phyloP scores from a whole-genome alignment of 768 basidiomycete genomes.

The Filobasidium wieringae region DNA sequence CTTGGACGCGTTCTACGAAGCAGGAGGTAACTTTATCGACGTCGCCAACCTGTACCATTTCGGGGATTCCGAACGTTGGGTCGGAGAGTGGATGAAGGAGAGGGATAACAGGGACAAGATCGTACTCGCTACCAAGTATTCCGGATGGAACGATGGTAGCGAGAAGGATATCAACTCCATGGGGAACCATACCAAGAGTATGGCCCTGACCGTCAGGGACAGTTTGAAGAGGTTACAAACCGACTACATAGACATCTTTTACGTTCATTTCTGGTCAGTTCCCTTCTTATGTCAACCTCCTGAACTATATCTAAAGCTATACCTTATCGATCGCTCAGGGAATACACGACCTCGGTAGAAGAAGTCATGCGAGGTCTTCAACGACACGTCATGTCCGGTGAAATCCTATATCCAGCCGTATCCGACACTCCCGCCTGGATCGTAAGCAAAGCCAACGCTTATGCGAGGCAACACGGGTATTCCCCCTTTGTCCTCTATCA shows the following conservation, averaged over 20 bases:
- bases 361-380: constrained; percentile 52
- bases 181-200: constrained; percentile 46
- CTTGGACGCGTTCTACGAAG: constrained; percentile 43
- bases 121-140: constrained; percentile 44
- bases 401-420: constrained; percentile 47
- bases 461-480: constrained; percentile 41
- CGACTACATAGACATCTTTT: constrained; percentile 48
- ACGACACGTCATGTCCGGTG: constrained; percentile 45
- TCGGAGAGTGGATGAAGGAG: constrained; percentile 47
- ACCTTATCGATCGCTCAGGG: constrained; percentile 36
- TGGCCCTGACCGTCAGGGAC: constrained; percentile 40
- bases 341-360: constrained; percentile 47
- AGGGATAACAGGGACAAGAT: constrained; percentile 44
- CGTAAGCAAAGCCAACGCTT: constrained; percentile 29
- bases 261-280: constrained; percentile 33
- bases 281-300: not conserved
- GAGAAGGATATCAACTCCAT: constrained; percentile 34
- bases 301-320: not conserved
- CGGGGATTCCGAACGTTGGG: constrained; percentile 48
- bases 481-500: constrained; percentile 51
- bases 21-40: constrained; percentile 48
- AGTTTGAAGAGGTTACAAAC: constrained; percentile 50
- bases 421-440: constrained; percentile 50
- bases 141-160: constrained; percentile 1
- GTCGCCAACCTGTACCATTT: constrained; percentile 43